Evolutionary conservation across 2,329 filamentous ascomycete genomes (phyloP), one percentile per base, ranked within the genome.

Genomic region (Phaeosphaeria sp.): DNA sequence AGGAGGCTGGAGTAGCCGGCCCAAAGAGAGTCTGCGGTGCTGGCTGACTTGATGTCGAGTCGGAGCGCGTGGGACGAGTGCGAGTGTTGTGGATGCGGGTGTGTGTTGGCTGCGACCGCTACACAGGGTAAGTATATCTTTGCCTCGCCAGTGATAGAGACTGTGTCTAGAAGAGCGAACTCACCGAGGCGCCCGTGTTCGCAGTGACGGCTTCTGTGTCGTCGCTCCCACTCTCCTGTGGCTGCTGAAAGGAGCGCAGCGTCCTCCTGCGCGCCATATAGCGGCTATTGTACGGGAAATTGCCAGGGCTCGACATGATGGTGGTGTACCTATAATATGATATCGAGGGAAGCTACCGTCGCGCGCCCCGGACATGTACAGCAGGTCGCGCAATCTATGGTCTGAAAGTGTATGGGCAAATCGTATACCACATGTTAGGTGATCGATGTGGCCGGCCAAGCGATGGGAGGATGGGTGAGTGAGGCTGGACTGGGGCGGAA

Each of bases 151-250:
- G 21, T 21, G 3, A 9, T 44, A 22, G 18, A 22, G 42, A 21
- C 6, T 44, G 42, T 21, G 17, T 21, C 6, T 44, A 18, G 6
- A 21, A 2, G 7, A 9, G 7, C 9, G 17, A 27, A 36, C 21
- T 20, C 63, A 64, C 64, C 53, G 53, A 51, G 27, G 33, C 36
- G 24, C 42, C 20, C 36, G 53, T 40, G 51, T 55, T 57, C 60
- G 55, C 55, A 60, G 53, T 13, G 30, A 36, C 13, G 6, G 36
- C 25, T 42, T 64, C 64, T 18, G 18, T 24, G 20, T 59, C 49
- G 46, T n/a, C n/a, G n/a, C 56, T 46, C 22, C 48, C 51, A 27
- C 44, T 49, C n/a, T 57, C 59, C n/a, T 43, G 48, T 39, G 49
- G 24, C 20, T 18, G 49, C 40, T 51, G 30, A 13, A 36, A 54